Evolutionary conservation across 805 yeast genomes (phyloP).

Genomic region (Wickerhamomyces rabaulensis): DNA sequence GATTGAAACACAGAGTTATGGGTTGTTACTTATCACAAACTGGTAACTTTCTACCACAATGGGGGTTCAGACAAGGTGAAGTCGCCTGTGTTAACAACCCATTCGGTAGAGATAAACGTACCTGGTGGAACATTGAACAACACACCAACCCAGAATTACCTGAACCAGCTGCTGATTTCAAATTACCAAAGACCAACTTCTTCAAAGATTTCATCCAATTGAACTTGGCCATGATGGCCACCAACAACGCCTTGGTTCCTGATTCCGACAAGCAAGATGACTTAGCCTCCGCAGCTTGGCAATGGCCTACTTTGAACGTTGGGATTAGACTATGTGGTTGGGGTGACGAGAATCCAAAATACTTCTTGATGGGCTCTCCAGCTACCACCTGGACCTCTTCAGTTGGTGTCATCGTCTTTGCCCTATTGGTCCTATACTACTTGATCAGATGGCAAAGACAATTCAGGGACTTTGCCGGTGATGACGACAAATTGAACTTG

Average conservation of each 20-base stretch:
- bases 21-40: conserved; percentile 85
- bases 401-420: conserved; percentile 48
- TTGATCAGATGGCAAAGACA: conserved; percentile 77
- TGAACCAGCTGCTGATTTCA: conserved; percentile 53
- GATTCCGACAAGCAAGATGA: conserved; percentile 71
- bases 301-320: conserved; percentile 77
- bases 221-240: conserved; percentile 84
- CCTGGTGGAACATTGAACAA: conserved; percentile 84
- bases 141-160: conserved; percentile 59
- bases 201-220: conserved; percentile 70
- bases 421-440: conserved; percentile 31
- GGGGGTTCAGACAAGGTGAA: conserved; percentile 99
- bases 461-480: conserved; percentile 47
- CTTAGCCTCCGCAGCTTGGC: conserved; percentile 74
- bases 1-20: conserved; percentile 61
- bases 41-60: conserved; percentile 77
- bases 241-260: conserved; percentile 77
- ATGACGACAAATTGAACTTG: conserved; percentile 39
- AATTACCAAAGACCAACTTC: conserved; percentile 69
- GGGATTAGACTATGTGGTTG: conserved; percentile 78
- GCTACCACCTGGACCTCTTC: conserved; percentile 75
- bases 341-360: conserved; percentile 53
- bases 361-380: conserved; percentile 71
- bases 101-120: conserved; percentile 70
- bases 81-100: conserved; percentile 72